These are phyloP conservation scores for Buxus sempervirens DNA, from an alignment of 164 flowering plant species.

Conservation along the genomic window DNA sequence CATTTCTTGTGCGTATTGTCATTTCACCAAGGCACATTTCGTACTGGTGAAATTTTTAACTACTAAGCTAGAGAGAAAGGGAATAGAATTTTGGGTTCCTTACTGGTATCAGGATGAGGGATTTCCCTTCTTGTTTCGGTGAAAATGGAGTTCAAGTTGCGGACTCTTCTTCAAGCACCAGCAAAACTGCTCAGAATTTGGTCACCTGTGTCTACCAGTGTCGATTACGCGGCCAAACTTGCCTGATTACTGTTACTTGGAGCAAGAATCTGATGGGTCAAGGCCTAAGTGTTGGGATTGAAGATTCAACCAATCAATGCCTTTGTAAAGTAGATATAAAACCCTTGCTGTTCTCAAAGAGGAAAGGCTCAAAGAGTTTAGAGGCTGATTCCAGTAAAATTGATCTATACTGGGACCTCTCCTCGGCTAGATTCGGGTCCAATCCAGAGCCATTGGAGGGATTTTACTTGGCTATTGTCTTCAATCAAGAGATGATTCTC, in stretches of 20 bases:
- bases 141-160: conserved; percentile 83
- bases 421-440: conserved; percentile 67
- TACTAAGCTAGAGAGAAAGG: conserved; percentile 8
- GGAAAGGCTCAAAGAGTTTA: conserved; percentile 68
- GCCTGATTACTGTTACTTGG: conserved; percentile 54
- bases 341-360: conserved; percentile 64
- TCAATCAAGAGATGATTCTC: conserved; percentile 51
- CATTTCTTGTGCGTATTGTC: neutral
- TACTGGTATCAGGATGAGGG: conserved; percentile 45
- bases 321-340: conserved; percentile 62
- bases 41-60: conserved; percentile 8
- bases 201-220: conserved; percentile 54
- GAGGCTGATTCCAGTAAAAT: conserved; percentile 50
- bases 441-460: conserved; percentile 76
- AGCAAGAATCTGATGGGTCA: conserved; percentile 61
- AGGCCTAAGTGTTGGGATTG: conserved; percentile 51
- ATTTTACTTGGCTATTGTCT: conserved; percentile 55
- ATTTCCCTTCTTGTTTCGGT: conserved; percentile 81
- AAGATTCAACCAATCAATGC: conserved; percentile 44
- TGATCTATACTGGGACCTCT: conserved; percentile 72
- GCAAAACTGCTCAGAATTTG: conserved; percentile 48
- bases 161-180: conserved; percentile 54
- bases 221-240: conserved; percentile 33
- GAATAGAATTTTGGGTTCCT: neutral
- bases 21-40: too few relatives aligned